Conservation (phyloP, 345 rosid genomes). For the Kandelia obovata region DNA sequence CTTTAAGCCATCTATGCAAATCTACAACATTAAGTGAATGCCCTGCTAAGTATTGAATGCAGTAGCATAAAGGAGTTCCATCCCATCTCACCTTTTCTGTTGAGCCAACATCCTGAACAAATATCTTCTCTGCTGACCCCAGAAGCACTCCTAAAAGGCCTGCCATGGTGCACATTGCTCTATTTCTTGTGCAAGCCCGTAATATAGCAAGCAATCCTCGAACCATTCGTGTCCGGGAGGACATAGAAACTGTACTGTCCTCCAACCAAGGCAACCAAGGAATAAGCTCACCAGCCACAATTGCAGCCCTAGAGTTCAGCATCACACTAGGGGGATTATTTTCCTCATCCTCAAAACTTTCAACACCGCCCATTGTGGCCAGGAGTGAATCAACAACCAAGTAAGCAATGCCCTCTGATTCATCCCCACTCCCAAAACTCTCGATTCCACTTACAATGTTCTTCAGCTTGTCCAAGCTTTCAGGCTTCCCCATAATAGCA, state of each 20-base stretch:
- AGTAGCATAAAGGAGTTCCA: constrained; percentile 68
- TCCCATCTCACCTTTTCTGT: constrained; percentile 54
- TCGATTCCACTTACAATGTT: constrained; percentile 77
- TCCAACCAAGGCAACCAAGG: constrained; percentile 81
- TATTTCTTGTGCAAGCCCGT: constrained; percentile 96
- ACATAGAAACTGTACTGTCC: constrained; percentile 67
- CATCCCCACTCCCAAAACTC: constrained; percentile 72
- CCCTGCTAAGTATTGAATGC: constrained; percentile 86
- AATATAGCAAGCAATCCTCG: constrained; percentile 89
- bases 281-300: constrained; percentile 91
- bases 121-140: constrained; percentile 76
- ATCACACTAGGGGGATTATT: constrained; percentile 96
- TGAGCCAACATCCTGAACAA: constrained; percentile 55
- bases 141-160: constrained; percentile 84
- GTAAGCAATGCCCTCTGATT: constrained; percentile 71
- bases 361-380: constrained; percentile 99
- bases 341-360: constrained; percentile 96
- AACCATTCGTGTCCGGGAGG: constrained; percentile 90
- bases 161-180: constrained; percentile 97
- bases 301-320: constrained; percentile 96
- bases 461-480: constrained; percentile 82
- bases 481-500: constrained; percentile 97
- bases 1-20: constrained; percentile 74
- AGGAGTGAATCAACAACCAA: constrained; percentile 92
- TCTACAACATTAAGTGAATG: constrained; percentile 86